A percentile compares a stretch with the other conserved stretches of the same genome.
Conservation (phyloP, 257 asterid species). For the Paraleonurus japonicus region DNA sequence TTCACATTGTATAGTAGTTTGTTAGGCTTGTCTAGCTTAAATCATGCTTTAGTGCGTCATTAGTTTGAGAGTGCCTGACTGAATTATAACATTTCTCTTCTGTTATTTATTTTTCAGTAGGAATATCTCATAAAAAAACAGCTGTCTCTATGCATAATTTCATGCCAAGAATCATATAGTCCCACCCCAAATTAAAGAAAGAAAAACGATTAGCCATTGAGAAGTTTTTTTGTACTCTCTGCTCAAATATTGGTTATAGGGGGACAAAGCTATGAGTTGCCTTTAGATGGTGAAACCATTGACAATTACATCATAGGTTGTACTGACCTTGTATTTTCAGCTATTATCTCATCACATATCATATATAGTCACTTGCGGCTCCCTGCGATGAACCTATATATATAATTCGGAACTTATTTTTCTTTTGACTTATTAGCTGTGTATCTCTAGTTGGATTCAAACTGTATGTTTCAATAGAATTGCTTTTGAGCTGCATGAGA, state of each 20-base stretch:
- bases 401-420: constrained; percentile 7
- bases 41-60: background rate
- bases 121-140: background rate
- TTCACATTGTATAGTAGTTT: constrained; percentile 3
- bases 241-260: background rate
- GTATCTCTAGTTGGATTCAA: constrained; percentile 7
- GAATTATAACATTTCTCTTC: background rate
- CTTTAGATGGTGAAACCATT: constrained; percentile 3
- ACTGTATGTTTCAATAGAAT: constrained; percentile 17
- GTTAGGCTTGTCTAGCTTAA: constrained; percentile 21
- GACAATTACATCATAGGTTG: background rate
- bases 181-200: constrained; percentile 9
- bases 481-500: constrained; percentile 19
- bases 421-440: background rate
- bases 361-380: background rate
- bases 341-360: background rate
- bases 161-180: background rate
- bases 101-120: background rate
- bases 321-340: background rate
- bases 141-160: background rate
- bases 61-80: constrained; percentile 13
- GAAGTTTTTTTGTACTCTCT: background rate
- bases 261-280: background rate
- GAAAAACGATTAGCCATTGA: background rate
- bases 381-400: background rate